These are phyloP conservation scores for Pilasporangium apinafurcum DNA, from an alignment of 352 stramenopile genomes.

Conservation along the genomic window DNA sequence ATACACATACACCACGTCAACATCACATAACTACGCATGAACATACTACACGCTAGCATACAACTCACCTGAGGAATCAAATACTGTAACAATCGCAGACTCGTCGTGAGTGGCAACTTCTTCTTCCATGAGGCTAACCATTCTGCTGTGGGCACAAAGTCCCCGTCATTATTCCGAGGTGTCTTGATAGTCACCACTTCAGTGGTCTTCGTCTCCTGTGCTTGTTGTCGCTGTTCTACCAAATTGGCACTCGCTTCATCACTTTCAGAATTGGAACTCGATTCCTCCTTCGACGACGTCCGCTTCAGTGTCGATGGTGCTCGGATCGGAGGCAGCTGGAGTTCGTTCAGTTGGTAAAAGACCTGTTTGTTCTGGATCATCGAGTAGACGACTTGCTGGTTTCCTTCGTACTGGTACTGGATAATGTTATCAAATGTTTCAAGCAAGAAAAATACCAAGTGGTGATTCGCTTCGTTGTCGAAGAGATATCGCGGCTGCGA, in stretches of 20 bases:
- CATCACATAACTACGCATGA: background rate
- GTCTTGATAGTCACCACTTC: slow-evolving; percentile 12
- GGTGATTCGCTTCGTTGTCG: slow-evolving; percentile 93
- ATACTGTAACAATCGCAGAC: slow-evolving; percentile 92
- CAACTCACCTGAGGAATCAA: slow-evolving; percentile 86
- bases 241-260: too few relatives aligned
- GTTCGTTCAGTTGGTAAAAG: slow-evolving; percentile 88
- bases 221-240: slow-evolving; percentile 6
- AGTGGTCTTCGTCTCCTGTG: slow-evolving; percentile 8
- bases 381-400: slow-evolving; percentile 97
- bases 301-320: slow-evolving; percentile 1
- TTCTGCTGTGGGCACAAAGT: slow-evolving; percentile 87
- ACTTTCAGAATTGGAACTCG: too few relatives aligned
- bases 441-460: slow-evolving; percentile 94
- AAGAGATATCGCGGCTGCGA: slow-evolving; percentile 92
- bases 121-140: slow-evolving; percentile 95
- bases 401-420: slow-evolving; percentile 97
- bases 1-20: background rate
- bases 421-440: slow-evolving; percentile 99
- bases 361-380: slow-evolving; percentile 97
- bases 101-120: slow-evolving; percentile 93
- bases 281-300: slow-evolving; percentile 1
- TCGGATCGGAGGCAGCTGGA: slow-evolving; percentile 86
- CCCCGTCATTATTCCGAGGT: slow-evolving; percentile 31
- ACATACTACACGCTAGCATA: too few relatives aligned